Conservation (phyloP, 805 yeast genomes). For the Babjeviella inositovora region DNA sequence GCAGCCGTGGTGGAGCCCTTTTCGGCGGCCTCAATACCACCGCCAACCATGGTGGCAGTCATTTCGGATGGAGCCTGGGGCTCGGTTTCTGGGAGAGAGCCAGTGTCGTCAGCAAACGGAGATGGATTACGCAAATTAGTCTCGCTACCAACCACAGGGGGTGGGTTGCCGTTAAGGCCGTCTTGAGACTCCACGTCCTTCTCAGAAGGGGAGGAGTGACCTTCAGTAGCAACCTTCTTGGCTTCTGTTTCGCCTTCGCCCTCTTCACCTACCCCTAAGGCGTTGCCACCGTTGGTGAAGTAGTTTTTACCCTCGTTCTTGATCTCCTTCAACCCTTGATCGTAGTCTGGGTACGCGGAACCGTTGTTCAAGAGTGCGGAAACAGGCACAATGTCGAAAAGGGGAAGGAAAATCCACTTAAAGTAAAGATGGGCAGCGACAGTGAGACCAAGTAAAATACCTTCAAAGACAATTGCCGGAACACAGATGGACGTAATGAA, state of each 20-base stretch:
- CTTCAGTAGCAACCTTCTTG: conserved; percentile 1
- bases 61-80: too few species aligned
- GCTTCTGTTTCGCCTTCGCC: neutral
- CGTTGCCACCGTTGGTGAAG: conserved; percentile 26
- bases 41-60: neutral
- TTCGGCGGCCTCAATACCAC: conserved; percentile 1
- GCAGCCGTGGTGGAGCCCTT: conserved; percentile 2
- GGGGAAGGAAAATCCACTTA: conserved; percentile 41
- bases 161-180: too few species aligned
- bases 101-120: too few species aligned
- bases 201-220: conserved; percentile 1
- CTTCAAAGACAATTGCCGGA: conserved; percentile 65
- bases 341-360: conserved; percentile 39
- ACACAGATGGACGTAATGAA: conserved; percentile 67
- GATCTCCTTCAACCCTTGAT: conserved; percentile 49
- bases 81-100: too few species aligned
- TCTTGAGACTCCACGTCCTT: conserved; percentile 5
- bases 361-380: conserved; percentile 32
- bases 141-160: too few species aligned
- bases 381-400: conserved; percentile 55
- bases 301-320: conserved; percentile 27
- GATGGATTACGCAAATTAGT: too few species aligned
- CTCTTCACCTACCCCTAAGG: conserved; percentile 14
- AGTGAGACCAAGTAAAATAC: conserved; percentile 38
- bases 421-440: conserved; percentile 41